A percentile compares a stretch with the other conserved stretches of the same genome.
Conservation (phyloP, 2,329 filamentous ascomycete genomes). For the Microcyclosporella mali region DNA sequence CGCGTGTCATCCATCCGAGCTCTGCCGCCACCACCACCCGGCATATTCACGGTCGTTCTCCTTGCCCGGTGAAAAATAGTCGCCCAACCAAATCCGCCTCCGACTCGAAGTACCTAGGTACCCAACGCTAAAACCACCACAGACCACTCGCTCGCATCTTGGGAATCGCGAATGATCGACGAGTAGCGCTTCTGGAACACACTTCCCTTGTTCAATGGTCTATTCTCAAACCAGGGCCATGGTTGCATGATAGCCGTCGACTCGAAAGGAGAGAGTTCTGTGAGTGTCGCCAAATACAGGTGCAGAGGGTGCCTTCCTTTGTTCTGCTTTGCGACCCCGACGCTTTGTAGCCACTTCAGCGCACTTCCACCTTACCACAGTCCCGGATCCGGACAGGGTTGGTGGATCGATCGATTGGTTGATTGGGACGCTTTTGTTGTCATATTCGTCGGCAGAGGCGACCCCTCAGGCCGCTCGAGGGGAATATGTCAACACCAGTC, state of each 20-base stretch:
- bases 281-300: neutral
- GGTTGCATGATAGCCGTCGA: no score
- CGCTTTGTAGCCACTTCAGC: neutral
- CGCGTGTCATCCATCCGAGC: no score
- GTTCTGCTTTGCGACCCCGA: conserved; percentile 1
- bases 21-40: no score
- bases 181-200: no score
- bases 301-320: conserved; percentile 4
- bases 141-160: neutral
- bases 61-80: no score
- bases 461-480: neutral
- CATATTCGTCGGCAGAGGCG: neutral
- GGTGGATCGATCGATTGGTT: neutral
- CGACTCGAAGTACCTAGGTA: conserved; percentile 2
- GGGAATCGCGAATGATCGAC: no score
- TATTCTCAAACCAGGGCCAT: no score
- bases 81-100: neutral
- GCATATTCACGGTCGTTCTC: no score
- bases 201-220: neutral
- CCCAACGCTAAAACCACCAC: conserved; percentile 4
- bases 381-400: conserved; percentile 7
- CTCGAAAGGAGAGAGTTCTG: neutral
- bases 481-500: conserved; percentile 17
- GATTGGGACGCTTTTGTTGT: neutral
- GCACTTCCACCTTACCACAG: neutral